Conservation (phyloP, 306 rosid genomes). For the Medicago arabica region DNA sequence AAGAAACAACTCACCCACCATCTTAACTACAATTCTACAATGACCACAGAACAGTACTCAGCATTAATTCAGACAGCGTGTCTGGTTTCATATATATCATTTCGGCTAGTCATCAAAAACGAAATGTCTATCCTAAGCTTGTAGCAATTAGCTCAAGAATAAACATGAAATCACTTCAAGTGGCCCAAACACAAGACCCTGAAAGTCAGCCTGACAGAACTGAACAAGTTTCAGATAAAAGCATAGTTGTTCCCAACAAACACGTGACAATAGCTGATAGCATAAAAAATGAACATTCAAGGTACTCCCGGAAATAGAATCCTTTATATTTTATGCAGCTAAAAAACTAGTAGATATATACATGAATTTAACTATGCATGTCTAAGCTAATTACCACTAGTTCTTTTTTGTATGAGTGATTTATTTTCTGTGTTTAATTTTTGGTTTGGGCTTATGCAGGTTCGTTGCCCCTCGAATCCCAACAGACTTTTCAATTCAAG, state of each 20-base stretch:
- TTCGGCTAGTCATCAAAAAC: conserved; percentile 31
- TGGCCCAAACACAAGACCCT: conserved; percentile 45
- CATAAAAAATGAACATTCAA: conserved; percentile 60
- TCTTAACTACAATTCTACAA: conserved; percentile 40
- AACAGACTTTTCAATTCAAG: conserved; percentile 74
- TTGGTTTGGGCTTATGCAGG: conserved; percentile 60
- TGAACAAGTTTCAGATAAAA: conserved; percentile 59
- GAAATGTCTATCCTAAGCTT: conserved; percentile 35
- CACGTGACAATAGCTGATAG: conserved; percentile 53
- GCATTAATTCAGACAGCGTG: conserved; percentile 57
- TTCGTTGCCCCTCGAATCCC: conserved; percentile 79
- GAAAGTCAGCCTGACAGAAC: conserved; percentile 43
- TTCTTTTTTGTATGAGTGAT: conserved; percentile 19
- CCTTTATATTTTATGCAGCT: conserved; percentile 22
- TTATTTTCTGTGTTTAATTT: neutral
- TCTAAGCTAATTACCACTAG: conserved; percentile 29
- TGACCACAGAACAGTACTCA: conserved; percentile 78
- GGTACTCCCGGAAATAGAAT: conserved; percentile 51
- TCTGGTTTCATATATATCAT: conserved; percentile 28
- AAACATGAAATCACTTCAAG: conserved; percentile 61
- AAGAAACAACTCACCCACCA: conserved; percentile 56
- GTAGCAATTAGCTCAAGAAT: conserved; percentile 41
- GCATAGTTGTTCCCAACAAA: conserved; percentile 71
- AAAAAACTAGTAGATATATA: neutral
- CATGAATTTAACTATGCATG: conserved; percentile 20